phyloP scores from a whole-genome alignment of 169 alveolate species.

The Babesia ovis region DNA sequence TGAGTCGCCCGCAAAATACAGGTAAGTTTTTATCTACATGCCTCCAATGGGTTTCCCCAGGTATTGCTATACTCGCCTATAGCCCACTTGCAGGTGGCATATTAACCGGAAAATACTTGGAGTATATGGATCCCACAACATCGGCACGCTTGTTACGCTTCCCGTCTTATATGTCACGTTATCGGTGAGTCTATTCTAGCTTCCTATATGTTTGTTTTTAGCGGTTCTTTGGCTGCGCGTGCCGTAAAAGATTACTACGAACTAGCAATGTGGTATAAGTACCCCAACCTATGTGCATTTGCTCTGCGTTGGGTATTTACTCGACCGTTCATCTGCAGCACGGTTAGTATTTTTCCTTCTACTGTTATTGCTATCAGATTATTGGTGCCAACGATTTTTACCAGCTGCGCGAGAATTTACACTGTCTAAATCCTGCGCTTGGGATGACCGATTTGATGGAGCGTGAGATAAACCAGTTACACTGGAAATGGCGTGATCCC shows the following conservation, averaged over 20 bases:
- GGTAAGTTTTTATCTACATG: conserved; percentile 41
- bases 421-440: conserved; percentile 70
- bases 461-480: conserved; percentile 79
- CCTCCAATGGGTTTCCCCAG: conserved; percentile 1
- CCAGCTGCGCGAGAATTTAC: conserved; percentile 80
- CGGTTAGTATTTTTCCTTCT: conserved; percentile 34
- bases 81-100: conserved; percentile 84
- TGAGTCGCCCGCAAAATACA: conserved; percentile 80
- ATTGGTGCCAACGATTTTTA: conserved; percentile 78
- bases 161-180: conserved; percentile 83
- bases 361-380: conserved; percentile 33
- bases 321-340: conserved; percentile 78
- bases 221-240: conserved; percentile 84
- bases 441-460: conserved; percentile 79
- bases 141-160: conserved; percentile 78
- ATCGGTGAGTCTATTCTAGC: conserved; percentile 35
- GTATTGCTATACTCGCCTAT: conserved; percentile 75
- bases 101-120: conserved; percentile 83
- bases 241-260: conserved; percentile 78
- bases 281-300: conserved; percentile 77
- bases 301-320: conserved; percentile 82
- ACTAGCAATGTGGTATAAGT: conserved; percentile 71
- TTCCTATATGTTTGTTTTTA: not conserved
- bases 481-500: conserved; percentile 86
- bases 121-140: conserved; percentile 79